Conservation (phyloP, 805 yeast species). For the Zygosaccharomyces bailii region DNA sequence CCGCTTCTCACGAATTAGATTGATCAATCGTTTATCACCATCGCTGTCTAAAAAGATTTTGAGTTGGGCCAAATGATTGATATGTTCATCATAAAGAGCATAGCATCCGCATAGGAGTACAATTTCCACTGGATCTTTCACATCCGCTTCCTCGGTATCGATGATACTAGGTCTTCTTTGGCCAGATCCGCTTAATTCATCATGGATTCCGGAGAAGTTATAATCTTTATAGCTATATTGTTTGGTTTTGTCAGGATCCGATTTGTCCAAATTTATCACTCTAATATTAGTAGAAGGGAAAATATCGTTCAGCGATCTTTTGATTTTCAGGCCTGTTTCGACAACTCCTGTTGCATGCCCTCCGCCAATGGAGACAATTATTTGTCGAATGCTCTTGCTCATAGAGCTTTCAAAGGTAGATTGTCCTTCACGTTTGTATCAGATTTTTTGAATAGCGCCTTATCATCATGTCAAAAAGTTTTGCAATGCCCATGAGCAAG, state of each 20-base stretch:
- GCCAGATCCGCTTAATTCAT: conserved; percentile 17
- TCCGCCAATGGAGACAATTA: conserved; percentile 31
- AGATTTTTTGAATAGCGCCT: conserved; percentile 2
- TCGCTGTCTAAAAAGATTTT: conserved; percentile 80
- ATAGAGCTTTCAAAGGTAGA: not conserved
- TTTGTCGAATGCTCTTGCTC: conserved; percentile 12
- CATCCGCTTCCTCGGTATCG: conserved; percentile 15
- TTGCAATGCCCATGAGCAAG: too few relatives aligned
- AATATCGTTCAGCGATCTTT: conserved; percentile 29
- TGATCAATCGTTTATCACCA: conserved; percentile 76
- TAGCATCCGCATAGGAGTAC: conserved; percentile 72
- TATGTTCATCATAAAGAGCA: conserved; percentile 61
- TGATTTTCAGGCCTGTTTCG: conserved; percentile 39
- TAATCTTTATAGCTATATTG: conserved; percentile 28
- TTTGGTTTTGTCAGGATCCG: conserved; percentile 12
- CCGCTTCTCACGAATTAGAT: conserved; percentile 52
- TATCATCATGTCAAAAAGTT: conserved; percentile 4
- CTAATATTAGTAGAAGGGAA: conserved; percentile 28
- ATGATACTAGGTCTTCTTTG: conserved; percentile 12
- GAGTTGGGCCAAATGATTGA: conserved; percentile 56
- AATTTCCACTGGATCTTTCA: conserved; percentile 26
- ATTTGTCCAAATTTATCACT: conserved; percentile 43
- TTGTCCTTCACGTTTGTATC: not conserved
- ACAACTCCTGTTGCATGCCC: conserved; percentile 33
- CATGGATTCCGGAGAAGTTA: conserved; percentile 34